phyloP scores from a whole-genome alignment of 2,329 filamentous ascomycete genomes.

The Fusarium equiseti region DNA sequence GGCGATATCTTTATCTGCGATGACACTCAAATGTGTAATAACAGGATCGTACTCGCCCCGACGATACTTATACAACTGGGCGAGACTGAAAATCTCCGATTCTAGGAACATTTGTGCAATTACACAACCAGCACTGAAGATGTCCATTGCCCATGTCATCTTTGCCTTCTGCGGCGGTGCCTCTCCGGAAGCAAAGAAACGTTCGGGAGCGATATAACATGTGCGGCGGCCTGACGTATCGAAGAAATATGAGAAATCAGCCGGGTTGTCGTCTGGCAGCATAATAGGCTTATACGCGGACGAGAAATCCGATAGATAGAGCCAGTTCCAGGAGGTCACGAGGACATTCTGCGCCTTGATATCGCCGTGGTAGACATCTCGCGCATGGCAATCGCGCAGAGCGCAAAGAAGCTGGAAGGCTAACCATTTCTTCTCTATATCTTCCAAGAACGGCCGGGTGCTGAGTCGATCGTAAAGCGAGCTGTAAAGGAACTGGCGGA shows the following conservation, averaged over 20 bases:
- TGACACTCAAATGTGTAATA: slow-evolving; percentile 83
- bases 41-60: slow-evolving; percentile 92
- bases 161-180: slow-evolving; percentile 70
- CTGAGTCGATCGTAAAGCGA: slow-evolving; percentile 97
- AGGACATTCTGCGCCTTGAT: slow-evolving; percentile 98
- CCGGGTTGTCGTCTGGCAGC: slow-evolving; percentile 95
- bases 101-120: slow-evolving; percentile 97
- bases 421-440: slow-evolving; percentile 99
- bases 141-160: slow-evolving; percentile 94
- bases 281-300: slow-evolving; percentile 94
- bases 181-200: slow-evolving; percentile 81
- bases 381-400: slow-evolving; percentile 88
- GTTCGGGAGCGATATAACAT: slow-evolving; percentile 94
- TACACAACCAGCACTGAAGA: slow-evolving; percentile 96
- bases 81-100: slow-evolving; percentile 95
- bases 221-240: slow-evolving; percentile 91
- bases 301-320: slow-evolving; percentile 97
- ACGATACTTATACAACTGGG: slow-evolving; percentile 94
- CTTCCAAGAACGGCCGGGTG: slow-evolving; percentile 94
- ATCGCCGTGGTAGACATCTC: slow-evolving; percentile 94
- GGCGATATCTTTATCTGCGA: slow-evolving; percentile 87
- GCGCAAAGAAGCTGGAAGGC: slow-evolving; percentile 95
- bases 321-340: slow-evolving; percentile 99
- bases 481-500: slow-evolving; percentile 95
- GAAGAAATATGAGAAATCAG: slow-evolving; percentile 98